Evolutionary conservation across 495 filamentous ascomycete species (phyloP).

Genomic region (Penicillium fimorum): DNA sequence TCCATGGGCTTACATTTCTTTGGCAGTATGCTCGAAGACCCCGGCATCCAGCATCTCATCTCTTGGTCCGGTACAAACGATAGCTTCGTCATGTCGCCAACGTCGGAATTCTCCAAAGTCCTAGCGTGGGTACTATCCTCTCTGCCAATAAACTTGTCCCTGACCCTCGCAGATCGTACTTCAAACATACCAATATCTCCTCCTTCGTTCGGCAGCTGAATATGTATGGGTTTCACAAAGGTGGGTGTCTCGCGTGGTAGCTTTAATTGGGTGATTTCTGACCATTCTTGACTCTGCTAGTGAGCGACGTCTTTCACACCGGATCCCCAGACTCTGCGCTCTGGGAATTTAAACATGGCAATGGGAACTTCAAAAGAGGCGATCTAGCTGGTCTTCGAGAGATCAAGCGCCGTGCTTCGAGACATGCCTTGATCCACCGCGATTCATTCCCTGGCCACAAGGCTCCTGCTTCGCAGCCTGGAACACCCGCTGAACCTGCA

Average conservation of each 20-base stretch:
- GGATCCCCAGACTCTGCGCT: conserved; percentile 92
- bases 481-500: conserved; percentile 79
- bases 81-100: conserved; percentile 98
- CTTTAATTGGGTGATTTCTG: conserved; percentile 10
- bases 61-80: conserved; percentile 92
- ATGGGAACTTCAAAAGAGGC: conserved; percentile 94
- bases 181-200: conserved; percentile 98
- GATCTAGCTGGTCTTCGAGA: conserved; percentile 89
- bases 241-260: conserved; percentile 44
- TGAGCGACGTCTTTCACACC: conserved; percentile 98
- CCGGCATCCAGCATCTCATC: conserved; percentile 87
- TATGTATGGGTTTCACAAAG: conserved; percentile 99
- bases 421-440: conserved; percentile 91
- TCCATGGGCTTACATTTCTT: conserved; percentile 8
- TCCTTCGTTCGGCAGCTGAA: conserved; percentile 98
- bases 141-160: conserved; percentile 12
- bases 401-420: conserved; percentile 94
- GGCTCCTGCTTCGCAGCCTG: conserved; percentile 68
- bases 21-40: conserved; percentile 90
- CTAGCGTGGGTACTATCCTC: conserved; percentile 68
- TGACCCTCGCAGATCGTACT: conserved; percentile 64
- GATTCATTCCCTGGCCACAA: conserved; percentile 87
- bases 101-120: conserved; percentile 97
- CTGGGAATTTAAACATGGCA: conserved; percentile 99
- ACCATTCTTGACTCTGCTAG: conserved; percentile 43